Conservation (phyloP, 129 eudicot species). For the Kitagawia praeruptora region DNA sequence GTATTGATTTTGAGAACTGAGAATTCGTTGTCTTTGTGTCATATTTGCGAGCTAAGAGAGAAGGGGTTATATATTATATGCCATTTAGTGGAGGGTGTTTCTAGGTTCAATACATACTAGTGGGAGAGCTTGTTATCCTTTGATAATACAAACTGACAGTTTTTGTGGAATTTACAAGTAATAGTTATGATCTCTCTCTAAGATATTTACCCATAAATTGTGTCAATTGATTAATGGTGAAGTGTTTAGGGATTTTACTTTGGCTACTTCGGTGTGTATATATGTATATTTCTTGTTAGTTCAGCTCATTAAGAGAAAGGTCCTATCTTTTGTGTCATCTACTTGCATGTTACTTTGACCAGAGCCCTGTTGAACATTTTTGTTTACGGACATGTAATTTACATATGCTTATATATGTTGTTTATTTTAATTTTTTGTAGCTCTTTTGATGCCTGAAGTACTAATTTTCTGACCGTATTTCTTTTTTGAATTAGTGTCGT, state of each 20-base stretch:
- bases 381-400: background rate
- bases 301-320: background rate
- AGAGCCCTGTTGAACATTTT: background rate
- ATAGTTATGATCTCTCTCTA: background rate
- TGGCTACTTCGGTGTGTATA: background rate
- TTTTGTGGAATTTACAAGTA: background rate
- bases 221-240: background rate
- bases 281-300: background rate
- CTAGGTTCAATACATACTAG: background rate
- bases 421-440: background rate
- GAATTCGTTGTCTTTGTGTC: background rate
- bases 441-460: background rate
- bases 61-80: background rate
- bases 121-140: background rate
- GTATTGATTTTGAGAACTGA: background rate
- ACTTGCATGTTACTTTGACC: background rate
- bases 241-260: slow-evolving; percentile 1
- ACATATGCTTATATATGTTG: background rate
- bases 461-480: background rate
- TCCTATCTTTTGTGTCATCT: background rate
- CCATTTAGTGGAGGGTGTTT: background rate
- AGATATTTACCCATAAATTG: background rate
- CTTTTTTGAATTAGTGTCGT: slow-evolving; percentile 10
- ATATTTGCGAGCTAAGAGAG: background rate
- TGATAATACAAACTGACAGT: background rate